These are phyloP conservation scores for Diutina pseudorugosa DNA, from an alignment of 1,139 yeast species.

Conservation along the genomic window DNA sequence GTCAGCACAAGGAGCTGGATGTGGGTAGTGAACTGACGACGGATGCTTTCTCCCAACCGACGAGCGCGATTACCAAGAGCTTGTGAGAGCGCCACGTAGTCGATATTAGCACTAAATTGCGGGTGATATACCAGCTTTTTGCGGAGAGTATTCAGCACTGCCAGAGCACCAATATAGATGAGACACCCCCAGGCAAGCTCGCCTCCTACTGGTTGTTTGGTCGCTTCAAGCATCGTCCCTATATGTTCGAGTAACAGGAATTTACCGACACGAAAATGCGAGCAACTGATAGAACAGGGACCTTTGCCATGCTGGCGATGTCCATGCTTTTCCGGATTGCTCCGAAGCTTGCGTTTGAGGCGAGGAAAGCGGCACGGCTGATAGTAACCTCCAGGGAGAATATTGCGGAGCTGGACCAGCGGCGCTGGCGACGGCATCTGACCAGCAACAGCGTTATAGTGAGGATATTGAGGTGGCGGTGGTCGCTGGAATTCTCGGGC, in stretches of 20 bases:
- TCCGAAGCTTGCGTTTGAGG: not conserved
- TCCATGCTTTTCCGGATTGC: not conserved
- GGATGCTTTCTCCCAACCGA: not conserved
- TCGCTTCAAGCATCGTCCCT: not conserved
- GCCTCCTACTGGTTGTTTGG: not conserved
- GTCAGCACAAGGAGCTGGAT: not conserved
- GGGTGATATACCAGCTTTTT: not conserved
- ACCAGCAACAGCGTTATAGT: not conserved
- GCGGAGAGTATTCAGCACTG: not conserved
- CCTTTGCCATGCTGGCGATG: not conserved
- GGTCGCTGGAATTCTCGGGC: not conserved
- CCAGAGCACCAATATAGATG: not conserved
- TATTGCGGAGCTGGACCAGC: not conserved
- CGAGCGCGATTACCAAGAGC: not conserved
- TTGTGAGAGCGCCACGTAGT: not conserved
- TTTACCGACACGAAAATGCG: not conserved
- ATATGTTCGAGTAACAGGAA: not conserved
- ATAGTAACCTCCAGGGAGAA: conserved; percentile 1
- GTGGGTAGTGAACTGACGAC: not conserved
- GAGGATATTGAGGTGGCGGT: not conserved
- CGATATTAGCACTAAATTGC: not conserved
- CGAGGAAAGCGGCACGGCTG: not conserved
- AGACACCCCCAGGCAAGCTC: not conserved
- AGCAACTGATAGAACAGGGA: not conserved
- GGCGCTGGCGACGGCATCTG: not conserved